Percentiles rank a stretch among this genome's conserved stretches.
Evolutionary conservation across 1,139 yeast species (phyloP).

Genomic region (Candida sp.): DNA sequence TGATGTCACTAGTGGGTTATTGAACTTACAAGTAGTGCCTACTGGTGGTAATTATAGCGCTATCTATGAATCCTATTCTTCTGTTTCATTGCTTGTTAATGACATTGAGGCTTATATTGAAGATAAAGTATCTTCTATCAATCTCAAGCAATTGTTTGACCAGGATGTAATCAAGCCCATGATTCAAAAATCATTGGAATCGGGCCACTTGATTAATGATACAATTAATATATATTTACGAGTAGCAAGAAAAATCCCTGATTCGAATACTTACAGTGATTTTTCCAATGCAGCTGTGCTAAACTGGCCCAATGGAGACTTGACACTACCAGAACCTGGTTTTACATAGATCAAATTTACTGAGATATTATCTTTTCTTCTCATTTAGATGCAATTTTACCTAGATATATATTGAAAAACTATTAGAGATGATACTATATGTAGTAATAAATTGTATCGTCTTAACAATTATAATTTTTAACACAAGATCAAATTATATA

Average conservation of each 20-base stretch:
- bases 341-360: no score
- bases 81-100: conserved; percentile 65
- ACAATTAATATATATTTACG: conserved; percentile 47
- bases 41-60: conserved; percentile 7
- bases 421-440: no score
- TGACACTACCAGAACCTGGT: conserved; percentile 44
- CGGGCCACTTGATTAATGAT: conserved; percentile 13
- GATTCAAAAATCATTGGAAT: conserved; percentile 23
- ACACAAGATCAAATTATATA: no score
- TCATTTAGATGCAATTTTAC: no score
- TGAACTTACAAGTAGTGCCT: conserved; percentile 27
- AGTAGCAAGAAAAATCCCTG: conserved; percentile 49
- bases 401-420: no score
- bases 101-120: conserved; percentile 80
- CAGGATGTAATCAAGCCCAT: conserved; percentile 33
- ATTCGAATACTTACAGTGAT: conserved; percentile 40
- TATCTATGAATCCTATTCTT: conserved; percentile 24
- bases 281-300: conserved; percentile 57
- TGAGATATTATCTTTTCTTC: no score
- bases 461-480: no score
- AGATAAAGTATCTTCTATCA: conserved; percentile 29
- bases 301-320: conserved; percentile 55
- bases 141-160: conserved; percentile 36
- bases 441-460: no score
- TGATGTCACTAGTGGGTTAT: conserved; percentile 25